Evolutionary conservation across 116 monocot genomes (phyloP).

Genomic region (Zostera marina): DNA sequence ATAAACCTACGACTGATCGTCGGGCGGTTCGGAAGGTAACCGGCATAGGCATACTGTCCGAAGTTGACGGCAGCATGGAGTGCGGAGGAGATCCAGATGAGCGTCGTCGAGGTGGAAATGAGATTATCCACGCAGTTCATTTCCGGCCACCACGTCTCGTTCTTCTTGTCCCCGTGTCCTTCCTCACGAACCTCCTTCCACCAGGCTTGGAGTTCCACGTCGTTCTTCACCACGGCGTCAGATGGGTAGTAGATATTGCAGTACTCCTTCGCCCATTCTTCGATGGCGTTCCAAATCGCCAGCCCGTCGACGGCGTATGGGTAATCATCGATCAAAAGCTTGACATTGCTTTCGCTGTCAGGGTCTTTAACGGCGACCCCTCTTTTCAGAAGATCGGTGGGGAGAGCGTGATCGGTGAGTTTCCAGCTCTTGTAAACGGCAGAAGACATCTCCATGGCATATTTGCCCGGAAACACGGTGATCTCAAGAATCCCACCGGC

Average conservation of each 20-base stretch:
- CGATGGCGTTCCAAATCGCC: conserved; percentile 53
- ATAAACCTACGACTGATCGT: conserved; percentile 46
- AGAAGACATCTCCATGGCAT: conserved; percentile 51
- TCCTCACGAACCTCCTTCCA: conserved; percentile 64
- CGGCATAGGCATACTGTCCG: conserved; percentile 62
- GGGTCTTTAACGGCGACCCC: conserved; percentile 54
- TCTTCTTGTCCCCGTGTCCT: conserved; percentile 60
- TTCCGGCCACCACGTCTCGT: conserved; percentile 55
- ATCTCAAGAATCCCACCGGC: conserved; percentile 47
- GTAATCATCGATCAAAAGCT: conserved; percentile 66
- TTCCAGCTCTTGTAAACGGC: conserved; percentile 61
- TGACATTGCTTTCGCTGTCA: conserved; percentile 25
- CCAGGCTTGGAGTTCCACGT: conserved; percentile 49
- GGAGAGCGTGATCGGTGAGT: conserved; percentile 52
- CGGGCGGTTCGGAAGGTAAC: conserved; percentile 59
- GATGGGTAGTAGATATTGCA: conserved; percentile 45
- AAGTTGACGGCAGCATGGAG: conserved; percentile 79
- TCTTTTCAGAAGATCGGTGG: conserved; percentile 57
- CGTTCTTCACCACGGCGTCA: conserved; percentile 20
- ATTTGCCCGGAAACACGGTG: conserved; percentile 44
- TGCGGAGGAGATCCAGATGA: conserved; percentile 68
- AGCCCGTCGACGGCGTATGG: conserved; percentile 61
- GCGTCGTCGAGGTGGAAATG: conserved; percentile 37
- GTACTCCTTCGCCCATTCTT: conserved; percentile 54
- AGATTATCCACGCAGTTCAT: conserved; percentile 36